Base-by-base conservation (phyloP, 257 asterid species). In the Osmanthus fragrans region DNA sequence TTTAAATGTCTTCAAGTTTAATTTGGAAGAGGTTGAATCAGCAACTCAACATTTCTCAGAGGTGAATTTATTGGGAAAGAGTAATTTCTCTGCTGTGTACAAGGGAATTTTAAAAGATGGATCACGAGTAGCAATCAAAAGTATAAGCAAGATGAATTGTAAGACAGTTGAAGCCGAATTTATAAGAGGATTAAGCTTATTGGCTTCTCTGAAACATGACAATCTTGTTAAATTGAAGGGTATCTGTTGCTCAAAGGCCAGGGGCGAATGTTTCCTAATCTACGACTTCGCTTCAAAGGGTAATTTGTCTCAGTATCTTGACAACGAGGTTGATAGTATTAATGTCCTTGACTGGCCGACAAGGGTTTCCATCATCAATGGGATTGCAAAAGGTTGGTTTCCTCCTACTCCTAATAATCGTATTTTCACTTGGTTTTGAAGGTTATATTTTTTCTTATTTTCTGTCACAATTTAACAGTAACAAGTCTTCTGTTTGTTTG, bases 1-100 rank as follows among this genome's bases (percentile, higher is more conserved):
- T 77, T 75, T 80, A 32, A 81, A 33, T 7, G 90, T 91, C n/a
- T 85, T 80, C 13, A 93, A 85, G 84, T 93, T 90, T 39, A 96
- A 93, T 30, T 36, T 92, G 82, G 98, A 96, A 76, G 99, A 96
- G 73, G 86, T 96, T 30, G 97, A 96, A 76, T 96, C 97, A 0
- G 99, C 99, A 10, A 92, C 99, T 10, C 98, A 89, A 76, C 96
- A 96, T 84, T 96, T 96, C 85, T 92, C 97, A 0, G 97, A 89
- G 78, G 76, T 18, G 82, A 92, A 90, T 71, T 80, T 96, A 21
- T 51, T 96, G 88, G 98, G 99, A 42, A 91, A 82, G 88, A 89
- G 97, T 70, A 96, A 93, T 69, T 91, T 90, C 79, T 92, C 94
- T 9, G 90, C 90, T 0, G 97, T 93, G 2, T 92, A 90, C 33